Evolutionary conservation across 345 rosid genomes (phyloP), one percentile per base, ranked within the genome.

Genomic region (Populus davidiana): DNA sequence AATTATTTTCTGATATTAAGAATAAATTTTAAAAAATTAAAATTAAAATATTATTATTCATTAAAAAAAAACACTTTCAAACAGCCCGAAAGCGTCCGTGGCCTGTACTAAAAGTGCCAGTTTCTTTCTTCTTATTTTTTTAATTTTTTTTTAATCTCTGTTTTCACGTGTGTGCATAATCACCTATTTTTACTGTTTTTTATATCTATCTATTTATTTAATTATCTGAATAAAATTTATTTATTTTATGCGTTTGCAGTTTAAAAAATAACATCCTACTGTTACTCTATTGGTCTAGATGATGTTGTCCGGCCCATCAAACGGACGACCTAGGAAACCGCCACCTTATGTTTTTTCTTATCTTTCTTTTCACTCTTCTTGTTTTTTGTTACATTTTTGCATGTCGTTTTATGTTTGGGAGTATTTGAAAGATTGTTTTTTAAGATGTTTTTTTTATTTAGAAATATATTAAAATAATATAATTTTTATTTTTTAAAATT

Each of bases 241-340:
- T 47, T 47, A 47, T 47, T 47, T 47, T 47, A 47, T 14, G 52
- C 16, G 52, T 47, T 47, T 47, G 52, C 20, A 47, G 52, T 47
- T 47, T 47, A 47, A 47, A 47, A 47, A 47, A 47, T 47, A 47
- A 47, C 52, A 14, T 47, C 52, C 52, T 47, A 4, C 6, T 5
- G 27, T 59, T 38, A 56, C 27, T 23, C 36, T 25, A 5, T 14
- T 14, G 20, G 23, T 49, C 13, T 25, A 23, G 49, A 17, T 29
- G 81, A 6, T 67, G 79, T 39, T 74, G 81, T 70, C 83, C 78
- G 80, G 75, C 84, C 84, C 41, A 82, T 79, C 74, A 78, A 71
- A 76, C 54, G 61, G 79, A 81, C 70, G 36, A 43, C 83, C 85
- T 72, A 81, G 79, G 83, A 77, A 82, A 75, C 79, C 67, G 86